A percentile compares a stretch with the other conserved stretches of the same genome.
Conservation (phyloP, 345 rosid species). For the Iberis pinnata region DNA sequence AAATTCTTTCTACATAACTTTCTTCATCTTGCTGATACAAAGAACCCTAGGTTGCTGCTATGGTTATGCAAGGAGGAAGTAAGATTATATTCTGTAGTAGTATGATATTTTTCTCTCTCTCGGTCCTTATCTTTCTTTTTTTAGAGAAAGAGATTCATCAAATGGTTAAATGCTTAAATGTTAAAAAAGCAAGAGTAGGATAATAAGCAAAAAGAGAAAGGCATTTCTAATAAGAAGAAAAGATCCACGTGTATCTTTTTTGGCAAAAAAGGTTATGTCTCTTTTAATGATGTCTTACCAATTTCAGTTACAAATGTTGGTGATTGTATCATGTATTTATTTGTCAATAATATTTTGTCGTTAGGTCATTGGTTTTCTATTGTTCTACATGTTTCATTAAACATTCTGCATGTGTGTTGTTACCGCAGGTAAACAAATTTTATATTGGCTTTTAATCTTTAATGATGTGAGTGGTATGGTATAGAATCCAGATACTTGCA, state of each 20-base stretch:
- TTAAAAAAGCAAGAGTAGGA: too few species aligned
- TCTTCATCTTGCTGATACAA: slow-evolving; percentile 95
- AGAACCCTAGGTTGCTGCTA: slow-evolving; percentile 57
- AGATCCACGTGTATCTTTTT: too few species aligned
- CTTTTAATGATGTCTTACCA: too few species aligned
- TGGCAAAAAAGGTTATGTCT: too few species aligned
- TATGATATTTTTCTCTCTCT: not conserved
- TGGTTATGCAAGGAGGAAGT: slow-evolving; percentile 78
- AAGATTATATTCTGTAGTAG: not conserved
- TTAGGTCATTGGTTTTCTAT: too few species aligned
- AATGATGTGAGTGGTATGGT: slow-evolving; percentile 83
- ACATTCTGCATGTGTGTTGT: not conserved
- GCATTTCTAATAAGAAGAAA: too few species aligned
- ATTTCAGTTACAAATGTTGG: too few species aligned
- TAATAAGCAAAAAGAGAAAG: too few species aligned
- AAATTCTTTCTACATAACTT: slow-evolving; percentile 43
- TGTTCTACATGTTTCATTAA: not conserved
- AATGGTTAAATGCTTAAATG: too few species aligned
- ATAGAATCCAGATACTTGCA: slow-evolving; percentile 85
- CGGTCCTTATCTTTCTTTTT: not conserved
- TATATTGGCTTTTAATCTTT: slow-evolving; percentile 90
- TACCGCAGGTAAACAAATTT: slow-evolving; percentile 66
- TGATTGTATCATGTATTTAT: too few species aligned
- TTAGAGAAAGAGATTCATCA: slow-evolving; percentile 88
- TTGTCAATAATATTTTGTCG: too few species aligned